A percentile compares a stretch with the other conserved stretches of the same genome.
Evolutionary conservation across 169 alveolate genomes (phyloP).

Genomic region (Plasmodium inui): DNA sequence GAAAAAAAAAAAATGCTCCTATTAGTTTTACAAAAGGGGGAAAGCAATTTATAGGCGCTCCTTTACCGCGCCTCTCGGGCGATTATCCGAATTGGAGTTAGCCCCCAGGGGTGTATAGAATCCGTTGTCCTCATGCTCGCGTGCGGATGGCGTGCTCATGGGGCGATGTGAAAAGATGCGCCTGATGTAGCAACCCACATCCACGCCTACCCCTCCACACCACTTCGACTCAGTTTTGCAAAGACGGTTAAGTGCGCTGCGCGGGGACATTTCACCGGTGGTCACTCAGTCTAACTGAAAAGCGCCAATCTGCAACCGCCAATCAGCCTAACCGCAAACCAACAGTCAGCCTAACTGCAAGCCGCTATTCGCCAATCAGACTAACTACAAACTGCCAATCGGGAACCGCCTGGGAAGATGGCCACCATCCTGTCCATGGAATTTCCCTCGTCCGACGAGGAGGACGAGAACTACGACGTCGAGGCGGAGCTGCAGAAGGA

Average conservation of each 20-base stretch:
- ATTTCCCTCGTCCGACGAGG: conserved; percentile 60
- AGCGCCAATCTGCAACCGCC: too few relatives aligned
- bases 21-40: neutral
- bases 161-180: neutral
- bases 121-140: neutral
- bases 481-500: conserved; percentile 43
- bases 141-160: neutral
- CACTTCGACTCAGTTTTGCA: neutral
- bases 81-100: neutral
- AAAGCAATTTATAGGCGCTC: neutral
- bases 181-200: neutral
- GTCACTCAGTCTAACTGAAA: too few relatives aligned
- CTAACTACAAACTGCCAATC: neutral
- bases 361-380: too few relatives aligned
- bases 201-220: too few relatives aligned
- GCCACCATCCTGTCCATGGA: conserved; percentile 65
- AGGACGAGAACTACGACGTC: conserved; percentile 50
- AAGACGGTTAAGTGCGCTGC: neutral
- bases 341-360: too few relatives aligned
- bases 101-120: neutral
- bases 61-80: neutral
- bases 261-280: neutral
- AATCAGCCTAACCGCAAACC: too few relatives aligned
- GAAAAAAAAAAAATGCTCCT: neutral
- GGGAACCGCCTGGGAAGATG: neutral